Percentiles rank a stretch among this genome's conserved stretches.
phyloP scores from a whole-genome alignment of 2,329 filamentous ascomycete species.

The Dryadomyces quercivorus region DNA sequence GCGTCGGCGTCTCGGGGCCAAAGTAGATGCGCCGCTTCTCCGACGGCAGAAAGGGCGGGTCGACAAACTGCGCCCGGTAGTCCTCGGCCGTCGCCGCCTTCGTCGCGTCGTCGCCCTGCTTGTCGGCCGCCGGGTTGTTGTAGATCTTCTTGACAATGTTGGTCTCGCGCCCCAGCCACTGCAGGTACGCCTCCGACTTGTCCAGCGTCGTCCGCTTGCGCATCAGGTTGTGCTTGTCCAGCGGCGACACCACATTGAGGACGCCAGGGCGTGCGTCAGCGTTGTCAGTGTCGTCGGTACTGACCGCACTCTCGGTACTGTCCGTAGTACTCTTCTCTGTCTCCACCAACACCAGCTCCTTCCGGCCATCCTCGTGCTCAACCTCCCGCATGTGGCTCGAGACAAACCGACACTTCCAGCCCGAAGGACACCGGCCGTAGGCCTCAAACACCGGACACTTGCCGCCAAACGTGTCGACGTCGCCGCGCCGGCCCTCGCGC shows the following conservation, averaged over 20 bases:
- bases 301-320: background rate
- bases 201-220: slow-evolving; percentile 59
- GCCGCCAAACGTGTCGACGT: slow-evolving; percentile 64
- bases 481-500: slow-evolving; percentile 64
- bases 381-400: slow-evolving; percentile 76
- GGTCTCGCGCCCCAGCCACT: slow-evolving; percentile 63
- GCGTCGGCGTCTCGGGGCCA: slow-evolving; percentile 77
- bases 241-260: slow-evolving; percentile 60
- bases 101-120: slow-evolving; percentile 15
- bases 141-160: slow-evolving; percentile 35
- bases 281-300: slow-evolving; percentile 17
- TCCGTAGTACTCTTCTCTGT: too few relatives aligned
- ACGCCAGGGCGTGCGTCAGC: slow-evolving; percentile 50
- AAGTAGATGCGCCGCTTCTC: slow-evolving; percentile 94
- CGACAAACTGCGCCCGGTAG: slow-evolving; percentile 66
- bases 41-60: slow-evolving; percentile 77
- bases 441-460: slow-evolving; percentile 72
- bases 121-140: slow-evolving; percentile 19
- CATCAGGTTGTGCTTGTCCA: slow-evolving; percentile 62
- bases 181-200: slow-evolving; percentile 62
- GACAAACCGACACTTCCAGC: slow-evolving; percentile 92
- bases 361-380: slow-evolving; percentile 64
- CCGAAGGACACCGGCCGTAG: slow-evolving; percentile 65
- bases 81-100: slow-evolving; percentile 34
- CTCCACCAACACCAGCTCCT: slow-evolving; percentile 62